phyloP scores from a whole-genome alignment of 805 yeast genomes.

The Yarrowia deformans region DNA sequence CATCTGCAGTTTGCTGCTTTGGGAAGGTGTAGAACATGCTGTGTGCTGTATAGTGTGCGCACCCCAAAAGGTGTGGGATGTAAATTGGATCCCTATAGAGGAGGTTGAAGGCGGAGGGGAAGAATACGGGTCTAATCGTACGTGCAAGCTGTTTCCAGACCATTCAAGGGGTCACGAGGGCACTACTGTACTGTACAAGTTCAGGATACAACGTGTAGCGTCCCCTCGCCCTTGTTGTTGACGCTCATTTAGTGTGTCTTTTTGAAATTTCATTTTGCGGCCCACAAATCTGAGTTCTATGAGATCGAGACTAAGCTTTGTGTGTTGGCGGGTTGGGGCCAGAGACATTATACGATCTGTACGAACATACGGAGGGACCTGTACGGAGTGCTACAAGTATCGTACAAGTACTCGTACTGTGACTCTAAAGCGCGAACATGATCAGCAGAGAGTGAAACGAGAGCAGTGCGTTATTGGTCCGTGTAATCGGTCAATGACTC shows the following conservation, averaged over 20 bases:
- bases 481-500: too few relatives aligned
- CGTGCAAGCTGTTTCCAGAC: too few relatives aligned
- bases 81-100: conserved; percentile 22
- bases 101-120: background rate
- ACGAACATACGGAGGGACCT: background rate
- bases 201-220: too few relatives aligned
- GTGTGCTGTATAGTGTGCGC: conserved; percentile 1
- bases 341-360: conserved; percentile 1
- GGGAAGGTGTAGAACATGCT: conserved; percentile 13
- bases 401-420: too few relatives aligned
- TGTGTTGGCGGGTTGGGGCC: background rate
- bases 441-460: too few relatives aligned
- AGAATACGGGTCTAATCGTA: too few relatives aligned
- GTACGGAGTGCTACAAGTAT: too few relatives aligned
- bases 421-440: too few relatives aligned
- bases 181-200: too few relatives aligned
- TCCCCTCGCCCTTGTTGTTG: too few relatives aligned
- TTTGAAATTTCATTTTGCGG: background rate
- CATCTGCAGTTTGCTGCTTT: conserved; percentile 13
- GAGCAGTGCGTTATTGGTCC: too few relatives aligned
- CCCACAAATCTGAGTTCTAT: background rate
- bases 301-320: conserved; percentile 8
- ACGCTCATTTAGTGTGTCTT: background rate
- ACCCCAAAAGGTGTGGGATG: background rate
- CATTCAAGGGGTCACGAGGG: too few relatives aligned